Base-by-base conservation (phyloP, 2,329 filamentous ascomycete genomes). In the Acrocalymma vagum region DNA sequence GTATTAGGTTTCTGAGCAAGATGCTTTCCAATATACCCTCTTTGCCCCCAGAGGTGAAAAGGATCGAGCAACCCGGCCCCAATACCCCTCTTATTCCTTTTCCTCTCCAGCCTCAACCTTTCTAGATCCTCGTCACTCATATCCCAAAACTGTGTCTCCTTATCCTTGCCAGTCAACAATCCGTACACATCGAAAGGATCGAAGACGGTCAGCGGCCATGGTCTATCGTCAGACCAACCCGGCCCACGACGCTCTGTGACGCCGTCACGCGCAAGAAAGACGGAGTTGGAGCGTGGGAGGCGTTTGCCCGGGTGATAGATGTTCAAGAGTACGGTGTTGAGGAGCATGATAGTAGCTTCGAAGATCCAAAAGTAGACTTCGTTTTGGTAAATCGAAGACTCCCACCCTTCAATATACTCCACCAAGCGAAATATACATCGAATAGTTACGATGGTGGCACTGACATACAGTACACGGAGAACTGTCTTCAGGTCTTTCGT, bases 331-430 rank as follows among this genome's bases (percentile, higher is more conserved):
- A 71, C 67, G 9, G 74, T 77, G 46, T 80, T 80, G 32, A 72
- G 46, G 13, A 78, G 74, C 73, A 82, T 80, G 35, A 80, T 72
- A 3, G 66, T 57, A 4, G 71, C 72, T 50, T 82, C 80, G 42
- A 82, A 80, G 21, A 81, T 64, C 73, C 76, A 82, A 45, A 81
- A 78, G 48, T 75, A 78, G 54, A 72, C 72, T 40, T 83, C 79
- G 32, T 78, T 70, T 27, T 67, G 68, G 36, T 72, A 58, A 41
- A 70, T 48, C 2, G 41, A 49, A 32, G 65, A 63, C 42, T 67
- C 58, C 58, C 71, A 67, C 13, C 62, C 67, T n/a, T 55, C 35
- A 29, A 74, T 71, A 37, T 76, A 78, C 42, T 82, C 77, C 14
- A 80, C 74, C 0, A 77, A 73, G 5, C 80, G 77, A 43, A 77